Conservation (phyloP, 352 stramenopile genomes). For the Phytophthora kernoviae region DNA sequence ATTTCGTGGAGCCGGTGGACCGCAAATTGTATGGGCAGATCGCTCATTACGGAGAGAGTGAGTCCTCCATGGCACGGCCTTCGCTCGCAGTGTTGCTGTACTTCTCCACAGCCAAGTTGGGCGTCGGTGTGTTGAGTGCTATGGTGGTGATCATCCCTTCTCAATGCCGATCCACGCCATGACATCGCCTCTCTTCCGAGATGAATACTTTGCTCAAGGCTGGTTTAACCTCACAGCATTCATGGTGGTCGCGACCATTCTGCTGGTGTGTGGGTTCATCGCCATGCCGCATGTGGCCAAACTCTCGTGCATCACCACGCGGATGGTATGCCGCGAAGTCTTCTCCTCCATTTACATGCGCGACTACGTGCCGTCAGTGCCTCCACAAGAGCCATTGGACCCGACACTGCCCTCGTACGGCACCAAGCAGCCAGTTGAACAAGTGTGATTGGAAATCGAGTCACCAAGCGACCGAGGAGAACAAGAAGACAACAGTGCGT, state of each 20-base stretch:
- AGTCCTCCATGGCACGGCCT: constrained; percentile 24
- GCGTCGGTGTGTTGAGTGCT: constrained; percentile 38
- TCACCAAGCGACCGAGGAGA: constrained; percentile 1
- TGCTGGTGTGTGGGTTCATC: constrained; percentile 40
- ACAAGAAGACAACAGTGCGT: not conserved
- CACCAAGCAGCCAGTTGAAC: constrained; percentile 26
- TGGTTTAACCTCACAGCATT: constrained; percentile 31
- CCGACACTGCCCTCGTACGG: constrained; percentile 21
- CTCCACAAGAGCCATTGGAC: constrained; percentile 4
- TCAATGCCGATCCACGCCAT: constrained; percentile 51
- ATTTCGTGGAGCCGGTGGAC: constrained; percentile 55
- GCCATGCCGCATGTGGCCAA: constrained; percentile 56
- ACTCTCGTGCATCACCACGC: constrained; percentile 51
- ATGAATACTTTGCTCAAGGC: constrained; percentile 34
- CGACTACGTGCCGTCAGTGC: constrained; percentile 15
- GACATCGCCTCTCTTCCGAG: constrained; percentile 33
- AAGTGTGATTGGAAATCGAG: constrained; percentile 23
- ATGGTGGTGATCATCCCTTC: constrained; percentile 43
- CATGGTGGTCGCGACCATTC: constrained; percentile 22
- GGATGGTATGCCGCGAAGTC: constrained; percentile 53
- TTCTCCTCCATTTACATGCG: constrained; percentile 39
- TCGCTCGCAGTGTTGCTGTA: constrained; percentile 50
- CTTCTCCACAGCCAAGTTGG: constrained; percentile 49
- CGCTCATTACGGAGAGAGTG: constrained; percentile 29
- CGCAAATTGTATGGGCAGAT: constrained; percentile 40